These are phyloP conservation scores for Magnolia changhungtana DNA, from an alignment of 164 flowering plant genomes.

Conservation along the genomic window DNA sequence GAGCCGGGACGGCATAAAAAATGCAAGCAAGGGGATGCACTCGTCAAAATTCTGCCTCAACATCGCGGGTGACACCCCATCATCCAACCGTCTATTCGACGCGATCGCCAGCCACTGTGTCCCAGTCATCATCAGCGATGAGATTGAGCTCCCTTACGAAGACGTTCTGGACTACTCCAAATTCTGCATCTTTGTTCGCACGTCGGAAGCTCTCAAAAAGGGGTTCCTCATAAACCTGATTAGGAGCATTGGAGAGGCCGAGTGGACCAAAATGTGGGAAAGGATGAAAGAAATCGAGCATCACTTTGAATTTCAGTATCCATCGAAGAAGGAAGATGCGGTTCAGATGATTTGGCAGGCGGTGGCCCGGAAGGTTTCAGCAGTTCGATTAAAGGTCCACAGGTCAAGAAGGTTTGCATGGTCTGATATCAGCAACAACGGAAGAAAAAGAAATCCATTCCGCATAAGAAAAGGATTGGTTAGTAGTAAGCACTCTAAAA, in stretches of 20 bases:
- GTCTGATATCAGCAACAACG: background rate
- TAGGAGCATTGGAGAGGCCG: slow-evolving; percentile 46
- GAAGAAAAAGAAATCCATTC: background rate
- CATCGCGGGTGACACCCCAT: slow-evolving; percentile 92
- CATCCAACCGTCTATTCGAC: slow-evolving; percentile 85
- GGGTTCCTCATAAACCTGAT: slow-evolving; percentile 55
- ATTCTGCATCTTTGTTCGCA: slow-evolving; percentile 71
- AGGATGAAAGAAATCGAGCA: slow-evolving; percentile 56
- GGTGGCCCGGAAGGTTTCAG: slow-evolving; percentile 55
- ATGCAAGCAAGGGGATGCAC: slow-evolving; percentile 70
- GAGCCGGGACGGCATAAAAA: slow-evolving; percentile 42
- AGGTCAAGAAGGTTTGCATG: slow-evolving; percentile 36
- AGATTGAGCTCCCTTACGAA: slow-evolving; percentile 87
- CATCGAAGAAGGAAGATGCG: slow-evolving; percentile 64
- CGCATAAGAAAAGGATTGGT: background rate
- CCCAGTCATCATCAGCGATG: slow-evolving; percentile 88
- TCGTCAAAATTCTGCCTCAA: slow-evolving; percentile 85
- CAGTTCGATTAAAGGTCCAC: slow-evolving; percentile 44
- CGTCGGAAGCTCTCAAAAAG: slow-evolving; percentile 62
- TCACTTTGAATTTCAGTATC: slow-evolving; percentile 58
- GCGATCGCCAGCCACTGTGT: slow-evolving; percentile 90
- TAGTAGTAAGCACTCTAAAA: background rate
- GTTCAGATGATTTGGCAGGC: slow-evolving; percentile 94
- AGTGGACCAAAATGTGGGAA: slow-evolving; percentile 74
- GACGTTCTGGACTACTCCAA: slow-evolving; percentile 78